Evolutionary conservation across 139 green algal species (phyloP).

Genomic region (Volvox reticuliferus): DNA sequence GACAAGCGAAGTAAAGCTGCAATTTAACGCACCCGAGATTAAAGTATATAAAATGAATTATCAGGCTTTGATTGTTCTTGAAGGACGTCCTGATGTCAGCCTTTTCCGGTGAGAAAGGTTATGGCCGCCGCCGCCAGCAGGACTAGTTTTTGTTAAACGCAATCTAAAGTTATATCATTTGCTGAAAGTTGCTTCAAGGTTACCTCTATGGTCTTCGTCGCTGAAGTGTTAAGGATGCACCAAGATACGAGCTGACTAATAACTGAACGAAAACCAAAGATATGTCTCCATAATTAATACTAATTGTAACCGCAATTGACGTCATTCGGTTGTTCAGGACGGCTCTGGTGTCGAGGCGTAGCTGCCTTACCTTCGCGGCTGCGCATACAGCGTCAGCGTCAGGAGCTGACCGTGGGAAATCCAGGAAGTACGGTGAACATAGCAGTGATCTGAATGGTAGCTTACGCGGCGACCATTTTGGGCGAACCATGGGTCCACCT

Average conservation of each 20-base stretch:
- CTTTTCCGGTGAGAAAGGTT: neutral
- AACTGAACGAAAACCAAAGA: neutral
- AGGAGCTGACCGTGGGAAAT: neutral
- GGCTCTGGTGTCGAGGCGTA: neutral
- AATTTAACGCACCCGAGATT: neutral
- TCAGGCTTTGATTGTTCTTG: neutral
- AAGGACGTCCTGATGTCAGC: neutral
- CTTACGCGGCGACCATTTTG: neutral
- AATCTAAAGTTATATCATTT: neutral
- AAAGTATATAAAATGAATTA: neutral
- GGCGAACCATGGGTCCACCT: neutral
- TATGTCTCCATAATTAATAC: neutral
- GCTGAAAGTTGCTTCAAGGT: neutral
- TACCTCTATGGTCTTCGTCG: neutral
- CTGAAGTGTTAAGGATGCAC: neutral
- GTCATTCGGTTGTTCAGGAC: neutral
- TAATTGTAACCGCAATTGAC: neutral
- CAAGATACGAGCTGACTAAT: neutral
- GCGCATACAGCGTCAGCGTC: neutral
- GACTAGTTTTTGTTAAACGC: neutral
- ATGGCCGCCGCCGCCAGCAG: neutral
- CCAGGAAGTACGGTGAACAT: neutral
- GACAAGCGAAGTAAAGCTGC: too few species aligned
- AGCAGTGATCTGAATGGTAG: neutral
- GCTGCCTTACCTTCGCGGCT: neutral